Evolutionary conservation across 2,329 filamentous ascomycete species (phyloP).

Genomic region (Curvularia lunata): DNA sequence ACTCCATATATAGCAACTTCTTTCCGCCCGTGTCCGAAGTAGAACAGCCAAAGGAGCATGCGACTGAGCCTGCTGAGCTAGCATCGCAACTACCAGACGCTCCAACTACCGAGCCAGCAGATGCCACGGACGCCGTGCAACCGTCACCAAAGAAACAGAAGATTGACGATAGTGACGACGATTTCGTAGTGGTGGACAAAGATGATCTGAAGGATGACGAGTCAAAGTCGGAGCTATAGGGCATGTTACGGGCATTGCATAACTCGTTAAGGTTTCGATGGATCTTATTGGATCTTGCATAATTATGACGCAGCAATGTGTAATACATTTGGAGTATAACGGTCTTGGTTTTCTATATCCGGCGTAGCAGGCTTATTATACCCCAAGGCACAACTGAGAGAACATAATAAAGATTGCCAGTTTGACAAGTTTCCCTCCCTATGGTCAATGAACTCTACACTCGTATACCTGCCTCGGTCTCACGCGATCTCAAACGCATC

Average conservation of each 20-base stretch:
- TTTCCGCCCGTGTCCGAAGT: slow-evolving; percentile 41
- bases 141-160: slow-evolving; percentile 57
- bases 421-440: background rate
- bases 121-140: slow-evolving; percentile 48
- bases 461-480: background rate
- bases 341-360: background rate
- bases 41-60: slow-evolving; percentile 30
- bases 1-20: slow-evolving; percentile 35
- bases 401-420: background rate
- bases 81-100: slow-evolving; percentile 57
- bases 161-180: slow-evolving; percentile 40
- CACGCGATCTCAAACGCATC: background rate
- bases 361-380: slow-evolving; percentile 16
- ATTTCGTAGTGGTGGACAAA: slow-evolving; percentile 42
- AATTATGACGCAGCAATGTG: background rate
- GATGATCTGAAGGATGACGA: slow-evolving; percentile 31
- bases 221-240: slow-evolving; percentile 19
- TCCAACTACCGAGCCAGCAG: slow-evolving; percentile 55
- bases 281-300: too few species aligned
- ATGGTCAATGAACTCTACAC: background rate
- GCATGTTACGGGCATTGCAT: background rate
- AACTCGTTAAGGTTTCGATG: background rate
- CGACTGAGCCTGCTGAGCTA: slow-evolving; percentile 41
- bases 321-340: background rate
- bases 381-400: slow-evolving; percentile 9